phyloP scores from a whole-genome alignment of 2,329 filamentous ascomycete species.

The Davidsoniella virescens region DNA sequence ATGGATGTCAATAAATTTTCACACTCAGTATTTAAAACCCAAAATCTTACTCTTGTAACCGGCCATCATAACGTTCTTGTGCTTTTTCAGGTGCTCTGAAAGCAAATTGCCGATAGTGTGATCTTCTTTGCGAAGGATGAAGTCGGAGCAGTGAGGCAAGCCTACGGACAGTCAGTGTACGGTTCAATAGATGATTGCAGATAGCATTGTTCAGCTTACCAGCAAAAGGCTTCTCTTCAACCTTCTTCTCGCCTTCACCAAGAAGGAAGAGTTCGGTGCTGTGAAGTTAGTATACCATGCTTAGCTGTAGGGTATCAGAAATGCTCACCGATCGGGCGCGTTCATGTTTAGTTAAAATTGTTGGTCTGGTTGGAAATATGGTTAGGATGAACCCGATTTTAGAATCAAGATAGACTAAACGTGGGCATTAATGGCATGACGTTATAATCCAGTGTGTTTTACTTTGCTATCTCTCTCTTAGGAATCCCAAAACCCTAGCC shows the following conservation, averaged over 20 bases:
- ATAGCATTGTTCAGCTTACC: constrained; percentile 34
- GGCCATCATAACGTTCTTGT: constrained; percentile 71
- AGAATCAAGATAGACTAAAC: too few species aligned
- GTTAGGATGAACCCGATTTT: too few species aligned
- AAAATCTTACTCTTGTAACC: constrained; percentile 63
- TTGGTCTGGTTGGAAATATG: too few species aligned
- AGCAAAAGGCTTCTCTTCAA: constrained; percentile 74
- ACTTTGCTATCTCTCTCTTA: too few species aligned
- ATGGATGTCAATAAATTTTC: constrained; percentile 10
- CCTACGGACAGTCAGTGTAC: constrained; percentile 31
- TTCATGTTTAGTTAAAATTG: constrained; percentile 28
- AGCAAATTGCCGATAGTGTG: constrained; percentile 90
- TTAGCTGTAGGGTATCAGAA: constrained; percentile 17
- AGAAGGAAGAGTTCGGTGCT: constrained; percentile 94
- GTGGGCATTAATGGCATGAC: too few species aligned
- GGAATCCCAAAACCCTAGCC: too few species aligned
- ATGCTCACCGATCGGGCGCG: constrained; percentile 37
- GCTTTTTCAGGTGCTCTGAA: constrained; percentile 68
- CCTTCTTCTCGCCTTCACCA: constrained; percentile 78
- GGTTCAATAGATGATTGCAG: background rate
- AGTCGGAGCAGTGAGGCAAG: constrained; percentile 88
- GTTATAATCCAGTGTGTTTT: too few species aligned
- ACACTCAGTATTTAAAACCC: background rate
- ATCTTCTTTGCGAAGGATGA: constrained; percentile 91
- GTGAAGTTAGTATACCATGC: constrained; percentile 14